Percentiles rank a stretch among this genome's conserved stretches.
These are phyloP conservation scores for Sistotremastrum suecicum DNA, from an alignment of 768 basidiomycete genomes.

Conservation along the genomic window DNA sequence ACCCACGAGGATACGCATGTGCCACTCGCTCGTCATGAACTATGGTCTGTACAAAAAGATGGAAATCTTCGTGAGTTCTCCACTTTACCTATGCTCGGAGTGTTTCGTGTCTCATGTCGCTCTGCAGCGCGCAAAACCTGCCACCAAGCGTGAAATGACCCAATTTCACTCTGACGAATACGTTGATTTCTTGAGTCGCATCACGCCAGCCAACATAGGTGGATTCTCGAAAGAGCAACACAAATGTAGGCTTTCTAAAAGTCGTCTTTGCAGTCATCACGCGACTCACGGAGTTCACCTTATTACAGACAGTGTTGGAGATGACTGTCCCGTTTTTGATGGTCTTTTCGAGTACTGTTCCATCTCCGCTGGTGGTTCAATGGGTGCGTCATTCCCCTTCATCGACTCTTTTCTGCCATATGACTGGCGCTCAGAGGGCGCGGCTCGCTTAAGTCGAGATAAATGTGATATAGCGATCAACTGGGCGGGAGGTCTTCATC, in stretches of 20 bases:
- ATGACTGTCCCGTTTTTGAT: conserved; percentile 98
- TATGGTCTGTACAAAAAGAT: conserved; percentile 99
- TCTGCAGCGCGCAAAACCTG: conserved; percentile 88
- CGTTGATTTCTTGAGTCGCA: conserved; percentile 32
- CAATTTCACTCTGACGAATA: conserved; percentile 59
- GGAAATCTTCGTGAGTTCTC: conserved; percentile 88
- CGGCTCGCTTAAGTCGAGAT: conserved; percentile 85
- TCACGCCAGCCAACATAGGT: conserved; percentile 26
- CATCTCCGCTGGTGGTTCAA: conserved; percentile 98
- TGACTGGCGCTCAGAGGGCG: conserved; percentile 60
- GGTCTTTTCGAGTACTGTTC: conserved; percentile 98
- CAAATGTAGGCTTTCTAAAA: conserved; percentile 52
- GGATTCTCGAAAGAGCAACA: conserved; percentile 62
- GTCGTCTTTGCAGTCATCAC: background rate
- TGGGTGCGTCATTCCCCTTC: conserved; percentile 54
- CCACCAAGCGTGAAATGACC: conserved; percentile 99
- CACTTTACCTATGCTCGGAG: background rate
- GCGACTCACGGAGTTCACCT: background rate
- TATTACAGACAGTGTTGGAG: conserved; percentile 80
- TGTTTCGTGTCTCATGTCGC: background rate
- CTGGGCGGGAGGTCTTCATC: conserved; percentile 97
- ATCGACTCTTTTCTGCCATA: background rate
- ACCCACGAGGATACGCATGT: conserved; percentile 97
- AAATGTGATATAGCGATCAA: conserved; percentile 99
- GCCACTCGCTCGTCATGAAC: conserved; percentile 99